Evolutionary conservation across 164 flowering plant species (phyloP).

Genomic region (Sedum album): DNA sequence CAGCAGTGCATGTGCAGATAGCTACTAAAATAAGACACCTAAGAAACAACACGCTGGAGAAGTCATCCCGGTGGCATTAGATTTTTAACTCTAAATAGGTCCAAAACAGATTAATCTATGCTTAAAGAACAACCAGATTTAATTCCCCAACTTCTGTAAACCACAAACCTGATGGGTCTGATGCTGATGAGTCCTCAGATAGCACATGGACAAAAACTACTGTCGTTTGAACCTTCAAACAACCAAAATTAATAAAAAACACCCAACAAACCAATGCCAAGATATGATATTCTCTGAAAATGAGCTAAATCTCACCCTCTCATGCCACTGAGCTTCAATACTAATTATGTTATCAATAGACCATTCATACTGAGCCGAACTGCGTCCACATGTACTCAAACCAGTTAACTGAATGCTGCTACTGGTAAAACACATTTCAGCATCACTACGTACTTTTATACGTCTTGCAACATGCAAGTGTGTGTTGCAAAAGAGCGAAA

Average conservation of each 20-base stretch:
- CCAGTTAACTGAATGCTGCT: neutral
- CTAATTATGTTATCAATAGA: conserved; percentile 6
- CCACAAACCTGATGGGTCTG: neutral
- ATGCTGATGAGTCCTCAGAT: neutral
- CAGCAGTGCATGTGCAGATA: neutral
- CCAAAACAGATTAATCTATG: neutral
- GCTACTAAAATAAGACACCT: neutral
- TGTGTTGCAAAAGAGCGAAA: too few species aligned
- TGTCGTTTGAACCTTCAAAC: neutral
- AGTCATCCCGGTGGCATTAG: neutral
- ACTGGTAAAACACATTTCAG: neutral
- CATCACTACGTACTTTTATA: too few species aligned
- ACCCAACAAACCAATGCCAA: neutral
- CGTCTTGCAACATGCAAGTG: too few species aligned
- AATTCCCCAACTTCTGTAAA: neutral
- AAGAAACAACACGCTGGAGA: neutral
- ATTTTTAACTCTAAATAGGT: neutral
- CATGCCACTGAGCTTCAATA: conserved; percentile 5
- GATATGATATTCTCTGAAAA: neutral
- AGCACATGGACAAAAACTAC: neutral
- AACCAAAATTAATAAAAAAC: neutral
- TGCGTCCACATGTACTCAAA: neutral
- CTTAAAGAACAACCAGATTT: neutral
- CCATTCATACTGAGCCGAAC: conserved; percentile 1
- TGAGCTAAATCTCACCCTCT: neutral